Base-by-base conservation (phyloP, 2,329 filamentous ascomycete species). In the Mollisiaceae sp. region DNA sequence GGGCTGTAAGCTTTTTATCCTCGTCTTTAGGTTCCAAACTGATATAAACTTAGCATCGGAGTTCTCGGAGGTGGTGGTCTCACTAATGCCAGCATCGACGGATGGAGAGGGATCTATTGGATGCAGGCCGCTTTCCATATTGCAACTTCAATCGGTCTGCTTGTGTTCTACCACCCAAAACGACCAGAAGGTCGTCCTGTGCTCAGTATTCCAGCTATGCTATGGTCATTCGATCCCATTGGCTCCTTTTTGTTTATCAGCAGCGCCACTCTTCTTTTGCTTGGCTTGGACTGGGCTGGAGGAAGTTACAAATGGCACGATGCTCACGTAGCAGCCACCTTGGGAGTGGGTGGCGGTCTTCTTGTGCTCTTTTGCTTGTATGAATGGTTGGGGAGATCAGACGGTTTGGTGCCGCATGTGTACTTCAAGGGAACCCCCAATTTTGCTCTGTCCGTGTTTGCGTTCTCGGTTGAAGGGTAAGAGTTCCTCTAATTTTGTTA, bases 91-190 rank as follows among this genome's bases (percentile, higher is more conserved):
- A 77, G 77, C 60, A 67, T 78, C 0, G 75, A 74, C 0, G 84
- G 85, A 27, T 87, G 85, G 85, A 78, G 85, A 4, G 79, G 81
- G 68, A 86, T 87, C 66, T 87, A 85, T 72, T 87, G 85, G 85
- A 83, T 86, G 14, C 84, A 86, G 74, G 83, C 84, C 1, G 83
- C 78, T 74, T 86, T 41, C 71, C 85, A 41, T 67, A 78, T 35
- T 80, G 82, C 73, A 82, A 84, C 77, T 79, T 79, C 77, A 80
- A 81, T 38, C 15, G 66, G 67, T 11, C 71, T 85, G 4, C 69
- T 80, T 11, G 81, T 83, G 67, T 85, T 85, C 76, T 82, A 80
- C 75, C 81, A 82, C 4, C 77, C 79, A 4, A 79, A 79, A 66
- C 73, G 72, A 41, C 47, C 60, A 60, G 65, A 67, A 4, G 77